Evolutionary conservation across 2,329 filamentous ascomycete genomes (phyloP).

Genomic region (Plenodomus lindquistii): DNA sequence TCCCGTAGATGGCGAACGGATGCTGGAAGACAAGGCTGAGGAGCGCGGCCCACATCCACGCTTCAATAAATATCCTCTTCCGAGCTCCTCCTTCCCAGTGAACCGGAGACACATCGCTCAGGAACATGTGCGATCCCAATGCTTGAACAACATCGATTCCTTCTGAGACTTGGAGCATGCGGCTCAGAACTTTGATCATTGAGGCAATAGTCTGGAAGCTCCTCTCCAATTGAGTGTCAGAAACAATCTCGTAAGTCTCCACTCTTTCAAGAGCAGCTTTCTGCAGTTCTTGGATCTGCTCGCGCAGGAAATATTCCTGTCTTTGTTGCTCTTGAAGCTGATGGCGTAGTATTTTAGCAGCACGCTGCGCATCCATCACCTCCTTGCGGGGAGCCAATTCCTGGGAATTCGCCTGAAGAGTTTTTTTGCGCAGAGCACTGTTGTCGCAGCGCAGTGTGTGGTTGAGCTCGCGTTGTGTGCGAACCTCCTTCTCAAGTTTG

Average conservation of each 20-base stretch:
- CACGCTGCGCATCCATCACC: too few species aligned
- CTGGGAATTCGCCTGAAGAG: too few species aligned
- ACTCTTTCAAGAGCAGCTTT: slow-evolving; percentile 18
- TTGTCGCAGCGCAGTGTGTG: too few species aligned
- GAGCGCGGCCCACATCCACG: slow-evolving; percentile 19
- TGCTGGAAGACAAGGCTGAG: slow-evolving; percentile 4
- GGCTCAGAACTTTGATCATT: slow-evolving; percentile 19
- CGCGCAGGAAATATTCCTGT: background rate
- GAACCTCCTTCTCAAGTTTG: too few species aligned
- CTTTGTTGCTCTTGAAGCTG: too few species aligned
- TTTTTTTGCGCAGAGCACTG: too few species aligned
- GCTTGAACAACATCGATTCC: background rate
- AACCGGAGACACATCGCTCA: background rate
- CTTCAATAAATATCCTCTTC: slow-evolving; percentile 19
- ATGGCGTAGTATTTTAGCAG: too few species aligned
- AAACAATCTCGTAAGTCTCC: slow-evolving; percentile 10
- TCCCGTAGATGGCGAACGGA: slow-evolving; percentile 11
- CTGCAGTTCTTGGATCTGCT: slow-evolving; percentile 12
- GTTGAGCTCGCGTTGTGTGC: too few species aligned
- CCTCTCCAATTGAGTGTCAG: slow-evolving; percentile 18
- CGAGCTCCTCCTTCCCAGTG: slow-evolving; percentile 8
- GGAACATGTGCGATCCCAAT: background rate
- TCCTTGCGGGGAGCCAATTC: too few species aligned
- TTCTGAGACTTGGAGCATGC: background rate
- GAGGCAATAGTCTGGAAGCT: slow-evolving; percentile 15